Evolutionary conservation across 345 rosid genomes (phyloP).

Genomic region (Litchi chinensis): DNA sequence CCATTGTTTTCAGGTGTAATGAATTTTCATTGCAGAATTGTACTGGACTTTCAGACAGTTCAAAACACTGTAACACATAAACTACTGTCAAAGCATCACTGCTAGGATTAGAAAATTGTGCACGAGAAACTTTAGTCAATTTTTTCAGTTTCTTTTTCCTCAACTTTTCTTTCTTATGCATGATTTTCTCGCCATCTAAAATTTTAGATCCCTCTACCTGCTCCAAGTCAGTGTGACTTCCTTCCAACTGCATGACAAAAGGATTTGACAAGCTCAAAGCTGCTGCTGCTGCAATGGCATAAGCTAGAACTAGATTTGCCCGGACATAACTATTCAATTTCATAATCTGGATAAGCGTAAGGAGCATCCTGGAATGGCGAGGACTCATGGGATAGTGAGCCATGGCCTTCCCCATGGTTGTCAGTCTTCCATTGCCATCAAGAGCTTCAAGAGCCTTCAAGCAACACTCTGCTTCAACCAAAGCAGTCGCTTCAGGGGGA

Average conservation of each 20-base stretch:
- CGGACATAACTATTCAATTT: slow-evolving; percentile 43
- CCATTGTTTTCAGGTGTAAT: slow-evolving; percentile 81
- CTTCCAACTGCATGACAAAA: slow-evolving; percentile 59
- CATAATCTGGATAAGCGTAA: slow-evolving; percentile 66
- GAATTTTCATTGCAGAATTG: slow-evolving; percentile 62
- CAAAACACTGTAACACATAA: slow-evolving; percentile 74
- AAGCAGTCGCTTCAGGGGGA: slow-evolving; percentile 63
- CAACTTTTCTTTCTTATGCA: slow-evolving; percentile 52
- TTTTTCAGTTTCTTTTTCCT: slow-evolving; percentile 64
- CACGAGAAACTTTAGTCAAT: slow-evolving; percentile 48
- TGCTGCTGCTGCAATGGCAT: slow-evolving; percentile 79
- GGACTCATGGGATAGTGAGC: slow-evolving; percentile 89
- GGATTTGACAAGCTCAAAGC: slow-evolving; percentile 82
- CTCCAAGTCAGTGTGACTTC: slow-evolving; percentile 36
- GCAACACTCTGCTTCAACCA: slow-evolving; percentile 71
- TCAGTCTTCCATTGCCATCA: slow-evolving; percentile 59
- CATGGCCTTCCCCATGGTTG: slow-evolving; percentile 83
- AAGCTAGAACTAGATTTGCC: slow-evolving; percentile 68
- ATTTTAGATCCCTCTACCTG: slow-evolving; percentile 23
- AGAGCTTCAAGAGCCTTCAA: slow-evolving; percentile 82
- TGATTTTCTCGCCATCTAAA: slow-evolving; percentile 21
- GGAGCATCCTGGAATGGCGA: slow-evolving; percentile 91
- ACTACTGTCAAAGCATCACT: slow-evolving; percentile 83
- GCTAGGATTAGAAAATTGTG: slow-evolving; percentile 69
- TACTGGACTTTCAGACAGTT: slow-evolving; percentile 42